phyloP scores from a whole-genome alignment of 1,139 yeast species.

The Lodderomyces beijingensis region DNA sequence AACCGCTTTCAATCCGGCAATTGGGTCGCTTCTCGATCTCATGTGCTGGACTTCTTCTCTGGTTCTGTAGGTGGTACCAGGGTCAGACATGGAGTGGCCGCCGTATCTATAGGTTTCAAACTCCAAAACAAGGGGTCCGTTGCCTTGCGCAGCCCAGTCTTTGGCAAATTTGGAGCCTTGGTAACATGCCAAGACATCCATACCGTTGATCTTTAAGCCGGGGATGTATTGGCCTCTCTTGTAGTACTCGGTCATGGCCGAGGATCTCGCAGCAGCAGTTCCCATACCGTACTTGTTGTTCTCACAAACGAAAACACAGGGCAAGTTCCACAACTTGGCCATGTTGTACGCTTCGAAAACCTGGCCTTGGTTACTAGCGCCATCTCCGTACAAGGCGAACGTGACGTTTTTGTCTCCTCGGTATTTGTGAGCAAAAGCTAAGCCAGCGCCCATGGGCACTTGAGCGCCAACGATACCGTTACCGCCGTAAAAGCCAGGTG shows the following conservation, averaged over 20 bases:
- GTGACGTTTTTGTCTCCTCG: slow-evolving; percentile 76
- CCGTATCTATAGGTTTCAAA: slow-evolving; percentile 99
- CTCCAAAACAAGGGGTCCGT: slow-evolving; percentile 94
- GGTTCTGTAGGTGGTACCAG: slow-evolving; percentile 99
- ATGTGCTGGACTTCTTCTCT: slow-evolving; percentile 99
- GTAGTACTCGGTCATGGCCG: slow-evolving; percentile 94
- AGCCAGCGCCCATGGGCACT: slow-evolving; percentile 96
- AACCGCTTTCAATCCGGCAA: slow-evolving; percentile 89
- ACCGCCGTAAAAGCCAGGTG: slow-evolving; percentile 95
- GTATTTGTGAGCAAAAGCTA: slow-evolving; percentile 96
- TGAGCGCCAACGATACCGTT: slow-evolving; percentile 99
- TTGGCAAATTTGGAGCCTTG: slow-evolving; percentile 96
- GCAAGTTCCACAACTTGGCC: slow-evolving; percentile 98
- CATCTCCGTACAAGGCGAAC: slow-evolving; percentile 94
- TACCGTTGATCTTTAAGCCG: slow-evolving; percentile 96
- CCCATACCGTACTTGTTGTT: slow-evolving; percentile 99
- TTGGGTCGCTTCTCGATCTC: slow-evolving; percentile 98
- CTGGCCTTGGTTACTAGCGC: slow-evolving; percentile 99
- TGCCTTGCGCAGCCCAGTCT: slow-evolving; percentile 90
- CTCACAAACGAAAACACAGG: slow-evolving; percentile 93
- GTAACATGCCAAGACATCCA: slow-evolving; percentile 94
- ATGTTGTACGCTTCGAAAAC: slow-evolving; percentile 95
- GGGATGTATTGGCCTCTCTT: slow-evolving; percentile 99
- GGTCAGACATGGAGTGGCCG: slow-evolving; percentile 99
- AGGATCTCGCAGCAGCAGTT: slow-evolving; percentile 93